These are phyloP conservation scores for Mucor velutinosus DNA, from an alignment of 371 early-diverging fungal genomes.

Conservation along the genomic window DNA sequence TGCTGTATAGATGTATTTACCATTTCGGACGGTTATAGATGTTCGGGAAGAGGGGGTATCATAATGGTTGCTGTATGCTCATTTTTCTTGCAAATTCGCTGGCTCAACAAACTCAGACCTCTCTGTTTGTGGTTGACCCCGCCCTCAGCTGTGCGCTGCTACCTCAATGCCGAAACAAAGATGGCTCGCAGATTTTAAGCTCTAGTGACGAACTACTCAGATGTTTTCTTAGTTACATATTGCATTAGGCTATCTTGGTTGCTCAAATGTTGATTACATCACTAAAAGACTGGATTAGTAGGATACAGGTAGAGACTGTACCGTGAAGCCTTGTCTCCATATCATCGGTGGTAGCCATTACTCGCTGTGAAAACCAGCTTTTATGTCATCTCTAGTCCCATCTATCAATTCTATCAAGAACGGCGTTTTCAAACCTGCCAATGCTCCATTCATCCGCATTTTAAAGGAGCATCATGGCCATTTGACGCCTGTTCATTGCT, in stretches of 20 bases:
- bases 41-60: constrained; percentile 22
- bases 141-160: neutral
- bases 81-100: constrained; percentile 9
- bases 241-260: no score
- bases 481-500: neutral
- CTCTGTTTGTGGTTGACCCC: neutral
- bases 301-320: neutral
- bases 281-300: no score
- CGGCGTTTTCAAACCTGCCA: neutral
- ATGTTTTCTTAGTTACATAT: no score
- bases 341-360: neutral
- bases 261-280: no score
- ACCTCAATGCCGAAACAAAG: neutral
- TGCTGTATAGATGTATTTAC: constrained; percentile 7
- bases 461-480: neutral
- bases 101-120: neutral
- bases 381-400: neutral
- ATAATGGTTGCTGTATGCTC: constrained; percentile 4
- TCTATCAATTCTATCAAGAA: neutral
- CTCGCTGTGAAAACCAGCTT: neutral
- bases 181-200: neutral
- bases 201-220: neutral
- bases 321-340: neutral
- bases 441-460: neutral
- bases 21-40: constrained; percentile 25